Conservation (phyloP, 139 green algal genomes). For the Zygnema circumcarinatum region DNA sequence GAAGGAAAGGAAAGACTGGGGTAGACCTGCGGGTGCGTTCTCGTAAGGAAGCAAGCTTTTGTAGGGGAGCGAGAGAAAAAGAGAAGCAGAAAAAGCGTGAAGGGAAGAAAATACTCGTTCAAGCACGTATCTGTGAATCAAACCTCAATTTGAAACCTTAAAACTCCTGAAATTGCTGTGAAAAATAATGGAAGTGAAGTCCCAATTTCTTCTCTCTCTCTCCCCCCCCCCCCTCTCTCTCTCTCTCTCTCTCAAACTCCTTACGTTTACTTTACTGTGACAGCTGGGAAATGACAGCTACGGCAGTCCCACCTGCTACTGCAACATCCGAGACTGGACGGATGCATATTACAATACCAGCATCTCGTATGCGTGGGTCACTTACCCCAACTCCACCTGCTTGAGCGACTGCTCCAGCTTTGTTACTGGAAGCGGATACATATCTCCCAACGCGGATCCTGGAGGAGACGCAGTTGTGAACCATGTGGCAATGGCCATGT, state of each 20-base stretch:
- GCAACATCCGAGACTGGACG: not conserved
- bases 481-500: not conserved
- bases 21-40: too few species aligned
- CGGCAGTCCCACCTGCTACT: too few species aligned
- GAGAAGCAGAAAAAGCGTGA: not conserved
- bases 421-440: not conserved
- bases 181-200: not conserved
- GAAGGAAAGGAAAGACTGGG: too few species aligned
- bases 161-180: not conserved
- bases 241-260: not conserved
- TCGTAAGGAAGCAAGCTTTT: not conserved
- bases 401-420: not conserved
- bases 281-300: not conserved
- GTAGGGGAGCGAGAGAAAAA: not conserved
- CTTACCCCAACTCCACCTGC: not conserved
- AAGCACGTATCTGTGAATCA: too few species aligned
- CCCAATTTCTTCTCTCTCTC: not conserved
- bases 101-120: too few species aligned
- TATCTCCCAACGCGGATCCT: not conserved
- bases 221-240: not conserved
- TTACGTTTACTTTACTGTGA: not conserved
- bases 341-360: not conserved
- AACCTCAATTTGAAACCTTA: not conserved
- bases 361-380: not conserved
- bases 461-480: not conserved